Conservation (phyloP, 192 early-diverging fungal genomes). For the Dissophora globulifera region DNA sequence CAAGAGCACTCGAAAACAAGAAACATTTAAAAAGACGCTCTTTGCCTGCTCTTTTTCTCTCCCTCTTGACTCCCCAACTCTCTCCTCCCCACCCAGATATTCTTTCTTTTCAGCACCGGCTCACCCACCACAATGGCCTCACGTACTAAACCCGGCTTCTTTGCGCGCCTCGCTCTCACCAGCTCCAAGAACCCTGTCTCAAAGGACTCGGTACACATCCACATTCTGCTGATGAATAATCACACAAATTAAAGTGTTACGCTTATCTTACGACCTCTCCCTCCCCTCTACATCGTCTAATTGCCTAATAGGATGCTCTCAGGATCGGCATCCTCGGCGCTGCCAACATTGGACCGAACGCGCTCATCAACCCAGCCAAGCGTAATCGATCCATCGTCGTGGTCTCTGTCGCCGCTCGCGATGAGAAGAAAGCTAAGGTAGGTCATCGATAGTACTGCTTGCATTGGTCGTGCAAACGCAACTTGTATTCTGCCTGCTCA, state of each 20-base stretch:
- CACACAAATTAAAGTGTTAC: too few relatives aligned
- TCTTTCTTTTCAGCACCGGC: not conserved
- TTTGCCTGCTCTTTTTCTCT: too few relatives aligned
- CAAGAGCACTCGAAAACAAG: too few relatives aligned
- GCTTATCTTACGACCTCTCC: not conserved
- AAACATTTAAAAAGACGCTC: too few relatives aligned
- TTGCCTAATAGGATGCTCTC: constrained; percentile 39
- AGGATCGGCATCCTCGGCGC: constrained; percentile 65
- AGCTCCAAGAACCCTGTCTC: constrained; percentile 1
- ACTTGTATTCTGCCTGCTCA: not conserved
- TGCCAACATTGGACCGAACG: constrained; percentile 59
- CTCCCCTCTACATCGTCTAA: not conserved
- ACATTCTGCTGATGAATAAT: too few relatives aligned
- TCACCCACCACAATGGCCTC: not conserved
- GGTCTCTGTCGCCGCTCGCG: constrained; percentile 63
- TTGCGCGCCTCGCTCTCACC: constrained; percentile 4
- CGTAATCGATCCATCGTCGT: constrained; percentile 36
- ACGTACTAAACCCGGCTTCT: not conserved
- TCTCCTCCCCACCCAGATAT: not conserved
- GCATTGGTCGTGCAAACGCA: too few relatives aligned
- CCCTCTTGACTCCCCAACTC: not conserved
- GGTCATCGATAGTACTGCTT: not conserved
- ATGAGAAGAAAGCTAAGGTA: constrained; percentile 45
- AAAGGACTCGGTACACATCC: constrained; percentile 15
- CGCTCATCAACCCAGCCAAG: constrained; percentile 55